Evolutionary conservation across 2,329 filamentous ascomycete species (phyloP), one percentile per base, ranked within the genome.

Genomic region (Metarhizium rileyi): DNA sequence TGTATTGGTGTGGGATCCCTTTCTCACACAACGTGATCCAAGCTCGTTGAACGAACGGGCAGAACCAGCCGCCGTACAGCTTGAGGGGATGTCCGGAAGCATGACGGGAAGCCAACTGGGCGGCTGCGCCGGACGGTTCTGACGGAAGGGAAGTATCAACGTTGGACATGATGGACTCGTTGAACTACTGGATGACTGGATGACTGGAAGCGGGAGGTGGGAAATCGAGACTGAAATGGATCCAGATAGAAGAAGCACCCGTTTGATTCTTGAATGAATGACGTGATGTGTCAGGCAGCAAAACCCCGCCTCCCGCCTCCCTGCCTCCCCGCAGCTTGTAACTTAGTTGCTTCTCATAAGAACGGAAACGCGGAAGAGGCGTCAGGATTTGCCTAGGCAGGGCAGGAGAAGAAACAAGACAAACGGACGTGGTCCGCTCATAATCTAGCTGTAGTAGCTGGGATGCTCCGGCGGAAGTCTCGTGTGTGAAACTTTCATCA

Each of bases 21-120:
- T 90, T 90, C 63, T 90, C 86, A 59, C 82, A 76, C 10, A 90
- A 74, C 1, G 83, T 78, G 53, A 88, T 81, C 83, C 86, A 89
- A 14, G 76, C 74, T 18, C 86, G 76, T 68, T 90, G 86, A 4
- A 88, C 77, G 55, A 80, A 81, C 14, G 78, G 77, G 56, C 77
- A 91, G 72, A 88, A 89, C 84, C 84, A 90, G 55, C 81, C 82
- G 14, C 80, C 79, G 65, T 87, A 89, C 12, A 89, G 71, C 63
- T 84, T 86, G 28, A 85, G 66, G 5, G 66, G 64, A 30, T 81
- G 70, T 30, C 76, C 70, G 18, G 63, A 59, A 7, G 67, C 56
- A 61, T 80, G 75, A 9, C 63, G 56, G 12, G 66, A 66, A 0
- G 72, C 77, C 44, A 78, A 66, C 12, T 60, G 46, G 36, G 71